These are phyloP conservation scores for Chondrus crispus DNA, from an alignment of 23 red algal species.

Conservation along the genomic window DNA sequence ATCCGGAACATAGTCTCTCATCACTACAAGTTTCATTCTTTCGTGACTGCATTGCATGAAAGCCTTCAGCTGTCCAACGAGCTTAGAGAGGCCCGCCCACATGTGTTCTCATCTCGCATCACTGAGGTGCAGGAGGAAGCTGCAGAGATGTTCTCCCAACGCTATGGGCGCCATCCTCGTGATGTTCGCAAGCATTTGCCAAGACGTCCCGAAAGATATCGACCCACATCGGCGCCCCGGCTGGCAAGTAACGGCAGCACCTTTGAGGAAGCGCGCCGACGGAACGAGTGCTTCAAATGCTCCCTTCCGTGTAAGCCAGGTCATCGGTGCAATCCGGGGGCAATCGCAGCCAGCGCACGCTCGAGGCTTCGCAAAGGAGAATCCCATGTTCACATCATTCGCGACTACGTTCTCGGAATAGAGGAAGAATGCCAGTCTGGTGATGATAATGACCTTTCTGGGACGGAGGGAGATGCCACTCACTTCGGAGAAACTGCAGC, in stretches of 20 bases:
- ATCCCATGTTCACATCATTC: not conserved
- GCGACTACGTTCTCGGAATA: not conserved
- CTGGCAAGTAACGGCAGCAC: no score
- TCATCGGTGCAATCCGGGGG: not conserved
- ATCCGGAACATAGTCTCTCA: not conserved
- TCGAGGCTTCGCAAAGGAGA: not conserved
- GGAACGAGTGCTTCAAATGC: not conserved
- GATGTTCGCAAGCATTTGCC: no score
- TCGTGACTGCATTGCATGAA: not conserved
- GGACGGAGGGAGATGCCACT: not conserved
- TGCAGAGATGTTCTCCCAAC: no score
- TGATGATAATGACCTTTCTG: not conserved
- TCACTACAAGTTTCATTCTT: not conserved
- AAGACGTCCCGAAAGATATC: no score
- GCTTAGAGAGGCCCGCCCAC: no score
- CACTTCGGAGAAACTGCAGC: not conserved
- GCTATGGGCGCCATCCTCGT: no score
- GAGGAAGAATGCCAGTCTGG: not conserved
- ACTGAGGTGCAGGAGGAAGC: no score
- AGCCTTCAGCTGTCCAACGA: no score
- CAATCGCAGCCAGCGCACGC: not conserved
- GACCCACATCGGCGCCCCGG: no score
- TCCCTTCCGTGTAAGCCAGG: not conserved
- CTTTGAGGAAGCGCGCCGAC: conserved; percentile 20
- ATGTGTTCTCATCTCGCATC: no score